These are phyloP conservation scores for Melocanna baccifera DNA, from an alignment of 176 grass and related monocot species.

Conservation along the genomic window DNA sequence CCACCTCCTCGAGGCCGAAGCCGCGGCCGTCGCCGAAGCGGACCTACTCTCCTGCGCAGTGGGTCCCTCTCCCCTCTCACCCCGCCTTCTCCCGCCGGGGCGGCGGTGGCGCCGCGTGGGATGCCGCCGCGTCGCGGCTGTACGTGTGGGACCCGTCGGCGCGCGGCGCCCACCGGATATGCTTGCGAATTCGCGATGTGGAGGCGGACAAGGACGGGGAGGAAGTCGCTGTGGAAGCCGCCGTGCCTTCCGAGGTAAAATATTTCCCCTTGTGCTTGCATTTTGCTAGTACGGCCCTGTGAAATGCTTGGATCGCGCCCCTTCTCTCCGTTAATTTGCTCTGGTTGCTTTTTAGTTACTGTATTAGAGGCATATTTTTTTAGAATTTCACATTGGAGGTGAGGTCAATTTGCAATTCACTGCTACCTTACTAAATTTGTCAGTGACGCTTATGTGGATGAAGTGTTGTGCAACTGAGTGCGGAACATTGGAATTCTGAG, in stretches of 20 bases:
- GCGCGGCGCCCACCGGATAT: constrained; percentile 54
- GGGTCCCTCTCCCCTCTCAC: constrained; percentile 45
- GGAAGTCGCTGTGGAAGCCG: constrained; percentile 59
- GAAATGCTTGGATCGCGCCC: constrained; percentile 8
- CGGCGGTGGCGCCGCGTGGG: constrained; percentile 56
- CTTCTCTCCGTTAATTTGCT: neutral
- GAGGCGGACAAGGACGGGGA: constrained; percentile 35
- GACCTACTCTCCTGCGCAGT: constrained; percentile 46
- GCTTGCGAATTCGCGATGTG: constrained; percentile 60
- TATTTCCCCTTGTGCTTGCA: neutral
- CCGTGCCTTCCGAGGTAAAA: constrained; percentile 75
- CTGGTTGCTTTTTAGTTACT: neutral
- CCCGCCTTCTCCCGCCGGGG: constrained; percentile 22
- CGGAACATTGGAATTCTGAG: neutral
- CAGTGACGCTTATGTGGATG: constrained; percentile 5
- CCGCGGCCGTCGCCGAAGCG: constrained; percentile 42
- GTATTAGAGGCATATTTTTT: neutral
- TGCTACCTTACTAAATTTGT: neutral
- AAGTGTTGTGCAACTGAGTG: neutral
- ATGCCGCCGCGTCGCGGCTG: constrained; percentile 59
- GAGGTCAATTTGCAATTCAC: neutral
- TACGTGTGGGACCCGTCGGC: constrained; percentile 66
- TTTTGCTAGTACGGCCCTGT: neutral
- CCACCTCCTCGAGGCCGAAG: constrained; percentile 39
- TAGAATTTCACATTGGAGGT: neutral